Conservation (phyloP, 2,329 filamentous ascomycete genomes). For the Penicillium sp. region DNA sequence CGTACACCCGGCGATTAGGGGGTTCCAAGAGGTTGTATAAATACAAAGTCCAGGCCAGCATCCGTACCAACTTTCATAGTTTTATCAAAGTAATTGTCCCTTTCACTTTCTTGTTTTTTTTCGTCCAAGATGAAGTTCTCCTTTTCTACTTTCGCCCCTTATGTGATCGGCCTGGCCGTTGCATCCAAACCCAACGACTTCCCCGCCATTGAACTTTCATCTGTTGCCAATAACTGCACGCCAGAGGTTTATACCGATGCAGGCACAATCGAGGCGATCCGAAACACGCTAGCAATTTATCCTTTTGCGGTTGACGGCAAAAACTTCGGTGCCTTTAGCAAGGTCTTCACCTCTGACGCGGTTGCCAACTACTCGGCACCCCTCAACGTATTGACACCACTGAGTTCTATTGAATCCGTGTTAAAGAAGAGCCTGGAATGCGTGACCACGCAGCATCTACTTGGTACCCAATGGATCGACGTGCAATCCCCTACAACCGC, state of each 20-base stretch:
- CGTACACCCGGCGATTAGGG: too few species aligned
- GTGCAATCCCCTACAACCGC: conserved; percentile 7
- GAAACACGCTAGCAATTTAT: conserved; percentile 12
- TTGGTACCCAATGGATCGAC: conserved; percentile 18
- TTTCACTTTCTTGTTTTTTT: background rate
- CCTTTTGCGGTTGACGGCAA: conserved; percentile 12
- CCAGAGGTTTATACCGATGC: conserved; percentile 13
- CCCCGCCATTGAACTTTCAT: background rate
- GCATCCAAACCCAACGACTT: conserved; percentile 2
- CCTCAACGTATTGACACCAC: conserved; percentile 17
- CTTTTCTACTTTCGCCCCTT: background rate
- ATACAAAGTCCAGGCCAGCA: too few species aligned
- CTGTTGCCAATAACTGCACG: background rate
- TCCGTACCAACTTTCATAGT: too few species aligned
- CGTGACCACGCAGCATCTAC: conserved; percentile 19
- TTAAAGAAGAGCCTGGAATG: conserved; percentile 12
- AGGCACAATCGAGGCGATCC: conserved; percentile 5
- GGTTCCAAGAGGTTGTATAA: too few species aligned
- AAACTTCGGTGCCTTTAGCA: conserved; percentile 11
- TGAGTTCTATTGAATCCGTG: conserved; percentile 11
- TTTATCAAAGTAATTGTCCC: too few species aligned
- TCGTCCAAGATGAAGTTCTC: conserved; percentile 5
- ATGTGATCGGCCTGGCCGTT: background rate
- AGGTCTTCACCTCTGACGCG: conserved; percentile 13
- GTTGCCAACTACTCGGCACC: conserved; percentile 22